A percentile compares a stretch with the other conserved stretches of the same genome.
These are phyloP conservation scores for Pleurotus ostreatus DNA, from an alignment of 768 basidiomycete genomes.

Conservation along the genomic window DNA sequence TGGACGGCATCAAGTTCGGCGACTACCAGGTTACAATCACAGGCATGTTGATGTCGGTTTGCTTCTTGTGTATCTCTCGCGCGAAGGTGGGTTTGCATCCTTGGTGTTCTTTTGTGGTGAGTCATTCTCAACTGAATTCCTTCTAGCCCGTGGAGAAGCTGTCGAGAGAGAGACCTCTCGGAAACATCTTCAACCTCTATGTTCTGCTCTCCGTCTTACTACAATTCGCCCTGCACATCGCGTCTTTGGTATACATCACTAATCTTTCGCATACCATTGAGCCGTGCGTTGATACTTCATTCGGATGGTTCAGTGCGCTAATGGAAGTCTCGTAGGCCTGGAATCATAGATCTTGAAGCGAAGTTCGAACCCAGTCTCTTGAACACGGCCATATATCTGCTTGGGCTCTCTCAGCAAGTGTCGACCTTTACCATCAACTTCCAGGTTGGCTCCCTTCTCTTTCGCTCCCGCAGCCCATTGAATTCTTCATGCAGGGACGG, in stretches of 20 bases:
- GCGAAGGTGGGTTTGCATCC: conserved; percentile 56
- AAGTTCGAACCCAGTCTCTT: conserved; percentile 94
- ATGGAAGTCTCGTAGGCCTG: conserved; percentile 39
- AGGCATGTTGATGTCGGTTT: conserved; percentile 96
- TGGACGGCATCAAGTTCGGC: conserved; percentile 99
- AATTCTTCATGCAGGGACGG: conserved; percentile 57
- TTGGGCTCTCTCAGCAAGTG: conserved; percentile 95
- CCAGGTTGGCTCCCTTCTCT: conserved; percentile 44
- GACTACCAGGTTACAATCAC: conserved; percentile 98
- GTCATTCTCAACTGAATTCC: neutral
- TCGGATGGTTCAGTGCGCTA: conserved; percentile 4
- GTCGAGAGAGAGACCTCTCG: conserved; percentile 87
- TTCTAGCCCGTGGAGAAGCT: conserved; percentile 91
- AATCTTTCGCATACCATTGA: conserved; percentile 74
- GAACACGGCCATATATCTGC: conserved; percentile 95
- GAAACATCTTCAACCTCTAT: conserved; percentile 97
- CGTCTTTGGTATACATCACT: conserved; percentile 89
- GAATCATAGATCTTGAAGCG: conserved; percentile 87
- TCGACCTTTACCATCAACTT: conserved; percentile 99
- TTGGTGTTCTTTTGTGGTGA: neutral
- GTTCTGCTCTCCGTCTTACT: conserved; percentile 87
- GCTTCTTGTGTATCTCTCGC: conserved; percentile 96
- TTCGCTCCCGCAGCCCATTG: neutral
- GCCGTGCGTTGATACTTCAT: conserved; percentile 46
- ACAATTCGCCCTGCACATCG: conserved; percentile 94